A percentile compares a stretch with the other conserved stretches of the same genome.
These are phyloP conservation scores for Monilinia vaccinii-corymbosi DNA, from an alignment of 2,329 filamentous ascomycete species.

Conservation along the genomic window DNA sequence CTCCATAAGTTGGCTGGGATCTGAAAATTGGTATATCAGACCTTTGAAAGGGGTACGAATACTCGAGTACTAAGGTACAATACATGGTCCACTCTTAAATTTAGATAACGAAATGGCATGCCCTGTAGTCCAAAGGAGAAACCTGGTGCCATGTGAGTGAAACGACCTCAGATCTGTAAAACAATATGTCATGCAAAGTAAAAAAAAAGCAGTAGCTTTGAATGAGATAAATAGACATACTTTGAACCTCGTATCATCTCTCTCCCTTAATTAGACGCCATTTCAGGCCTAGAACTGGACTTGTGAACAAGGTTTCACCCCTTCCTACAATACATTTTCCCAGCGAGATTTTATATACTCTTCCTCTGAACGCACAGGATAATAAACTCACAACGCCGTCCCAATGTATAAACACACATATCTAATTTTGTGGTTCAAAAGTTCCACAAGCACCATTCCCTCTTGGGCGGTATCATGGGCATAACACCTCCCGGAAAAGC, in stretches of 20 bases:
- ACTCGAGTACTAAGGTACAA: neutral
- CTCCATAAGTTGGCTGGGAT: neutral
- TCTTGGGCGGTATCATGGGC: slow-evolving; percentile 68
- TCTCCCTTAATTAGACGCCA: neutral
- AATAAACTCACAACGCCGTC: slow-evolving; percentile 11
- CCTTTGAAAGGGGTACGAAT: neutral
- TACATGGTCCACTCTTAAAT: neutral
- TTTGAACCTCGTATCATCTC: neutral
- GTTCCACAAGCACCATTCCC: slow-evolving; percentile 67
- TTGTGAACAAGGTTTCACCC: neutral
- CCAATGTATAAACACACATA: slow-evolving; percentile 9
- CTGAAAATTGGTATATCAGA: neutral
- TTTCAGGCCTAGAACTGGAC: neutral
- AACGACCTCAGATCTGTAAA: neutral
- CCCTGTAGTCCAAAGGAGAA: neutral
- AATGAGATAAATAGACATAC: neutral
- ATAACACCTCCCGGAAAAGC: slow-evolving; percentile 62
- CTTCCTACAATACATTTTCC: neutral
- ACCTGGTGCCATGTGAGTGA: neutral
- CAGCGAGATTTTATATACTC: neutral
- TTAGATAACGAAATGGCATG: neutral
- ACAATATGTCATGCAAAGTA: neutral
- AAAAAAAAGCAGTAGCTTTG: neutral
- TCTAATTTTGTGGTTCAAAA: slow-evolving; percentile 39
- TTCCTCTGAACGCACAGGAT: neutral